phyloP scores from a whole-genome alignment of 768 basidiomycete species.

The Lyophyllum shimeji region DNA sequence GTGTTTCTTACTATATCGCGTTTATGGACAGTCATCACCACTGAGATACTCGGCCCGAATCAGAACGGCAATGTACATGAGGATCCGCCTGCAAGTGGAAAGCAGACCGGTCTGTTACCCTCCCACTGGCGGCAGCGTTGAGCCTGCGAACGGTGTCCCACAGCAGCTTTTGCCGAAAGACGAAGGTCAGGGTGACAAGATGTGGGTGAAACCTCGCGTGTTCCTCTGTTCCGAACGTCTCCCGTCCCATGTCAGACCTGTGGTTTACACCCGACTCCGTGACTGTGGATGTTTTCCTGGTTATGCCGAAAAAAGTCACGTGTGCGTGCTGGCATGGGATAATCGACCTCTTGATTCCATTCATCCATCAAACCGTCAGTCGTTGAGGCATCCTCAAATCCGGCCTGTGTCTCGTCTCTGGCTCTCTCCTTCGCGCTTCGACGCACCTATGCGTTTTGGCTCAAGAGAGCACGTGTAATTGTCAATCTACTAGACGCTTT shows the following conservation, averaged over 20 bases:
- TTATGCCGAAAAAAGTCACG: background rate
- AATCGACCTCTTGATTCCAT: background rate
- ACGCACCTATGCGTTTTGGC: background rate
- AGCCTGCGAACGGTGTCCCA: background rate
- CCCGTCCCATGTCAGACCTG: background rate
- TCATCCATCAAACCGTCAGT: background rate
- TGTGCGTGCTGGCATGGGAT: background rate
- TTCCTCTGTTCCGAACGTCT: background rate
- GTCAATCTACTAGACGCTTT: background rate
- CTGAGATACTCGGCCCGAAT: constrained; percentile 50
- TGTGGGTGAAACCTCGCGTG: background rate
- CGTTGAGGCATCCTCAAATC: background rate
- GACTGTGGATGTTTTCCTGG: background rate
- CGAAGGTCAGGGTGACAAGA: background rate
- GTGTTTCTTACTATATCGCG: background rate
- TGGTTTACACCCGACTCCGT: background rate
- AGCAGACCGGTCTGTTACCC: background rate
- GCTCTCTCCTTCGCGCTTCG: background rate
- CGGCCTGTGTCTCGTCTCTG: background rate
- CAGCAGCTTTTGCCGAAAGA: background rate
- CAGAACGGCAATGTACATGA: constrained; percentile 44
- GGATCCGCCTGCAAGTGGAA: constrained; percentile 26
- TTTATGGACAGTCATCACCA: constrained; percentile 40
- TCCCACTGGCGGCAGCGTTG: background rate
- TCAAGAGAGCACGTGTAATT: background rate